Base-by-base conservation (phyloP, 2,329 filamentous ascomycete genomes). In the Epichloe sylvatica region DNA sequence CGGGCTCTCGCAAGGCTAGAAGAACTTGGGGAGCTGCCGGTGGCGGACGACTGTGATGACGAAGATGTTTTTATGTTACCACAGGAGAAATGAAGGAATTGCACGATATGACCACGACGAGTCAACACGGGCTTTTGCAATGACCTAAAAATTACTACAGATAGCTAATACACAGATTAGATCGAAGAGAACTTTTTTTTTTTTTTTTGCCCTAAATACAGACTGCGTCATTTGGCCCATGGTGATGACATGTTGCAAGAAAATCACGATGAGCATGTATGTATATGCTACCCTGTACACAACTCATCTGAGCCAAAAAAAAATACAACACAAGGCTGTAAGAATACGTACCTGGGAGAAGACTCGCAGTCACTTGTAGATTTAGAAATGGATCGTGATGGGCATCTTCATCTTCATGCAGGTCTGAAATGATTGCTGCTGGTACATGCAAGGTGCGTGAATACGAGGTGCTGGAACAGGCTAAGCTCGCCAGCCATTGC, bases 11-110 rank as follows among this genome's bases (percentile, higher is more conserved):
- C 13, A 63, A 62, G 49, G 60, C 60, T 15, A 62, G 61, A 51
- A 60, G 60, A 2, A 62, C 63, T 13, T 70, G 69, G 67, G 66
- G 64, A 47, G 61, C 64, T 13, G 60, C 64, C 40, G 60, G 63
- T 54, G 37, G 61, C 23, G 51, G 51, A 33, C 47, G 51, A 39
- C 49, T 51, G 19, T 52, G 25, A 49, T 49, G 34, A 21, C 8
- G 4, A 35, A 17, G 8, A 11, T 3, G 30, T 30, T 34, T 21
- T 41, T 25, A 45, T 36, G 45, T 47, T 50, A 6, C 4, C 19
- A 36, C 25, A 30, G 38, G 30, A 36, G 30, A 13, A 36, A 45
- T 21, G 33, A 45, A 21, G 39, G 30, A 30, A 13, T 7, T 43
- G 40, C 11, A 25, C 13, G 23, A 43, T 17, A 36, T 36, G 25